Evolutionary conservation across 1,284 basidiomycete species (phyloP).

Genomic region (Moniliophthora roreri): DNA sequence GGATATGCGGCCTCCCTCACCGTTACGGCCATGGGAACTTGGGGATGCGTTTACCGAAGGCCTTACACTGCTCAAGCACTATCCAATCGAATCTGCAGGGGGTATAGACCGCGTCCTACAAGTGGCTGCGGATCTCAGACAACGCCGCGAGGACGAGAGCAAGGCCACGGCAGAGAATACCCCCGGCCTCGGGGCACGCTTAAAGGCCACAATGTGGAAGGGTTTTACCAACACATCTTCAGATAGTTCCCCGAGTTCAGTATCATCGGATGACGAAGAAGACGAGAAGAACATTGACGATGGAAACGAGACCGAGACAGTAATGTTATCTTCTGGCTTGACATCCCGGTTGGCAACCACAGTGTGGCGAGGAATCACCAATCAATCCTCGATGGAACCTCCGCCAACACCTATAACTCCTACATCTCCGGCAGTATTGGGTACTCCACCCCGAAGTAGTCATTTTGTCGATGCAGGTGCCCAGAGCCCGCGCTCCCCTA

Average conservation of each 20-base stretch:
- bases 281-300: constrained; percentile 45
- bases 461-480: not conserved
- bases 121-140: constrained; percentile 57
- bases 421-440: constrained; percentile 28
- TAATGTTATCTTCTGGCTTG: constrained; percentile 32
- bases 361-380: constrained; percentile 74
- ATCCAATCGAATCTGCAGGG: constrained; percentile 61
- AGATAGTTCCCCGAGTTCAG: constrained; percentile 36
- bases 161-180: constrained; percentile 31
- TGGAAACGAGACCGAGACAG: constrained; percentile 2
- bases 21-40: constrained; percentile 52
- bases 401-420: constrained; percentile 47
- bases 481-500: constrained; percentile 17
- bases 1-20: constrained; percentile 37
- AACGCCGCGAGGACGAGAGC: constrained; percentile 44
- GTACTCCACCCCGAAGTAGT: constrained; percentile 27
- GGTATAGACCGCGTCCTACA: constrained; percentile 73
- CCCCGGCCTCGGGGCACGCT: constrained; percentile 50
- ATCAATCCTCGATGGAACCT: constrained; percentile 68
- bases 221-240: constrained; percentile 52
- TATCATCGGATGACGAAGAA: constrained; percentile 33
- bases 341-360: constrained; percentile 57
- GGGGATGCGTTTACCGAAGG: constrained; percentile 68
- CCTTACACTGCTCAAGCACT: constrained; percentile 59
- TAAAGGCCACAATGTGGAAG: constrained; percentile 67